Base-by-base conservation (phyloP, 2,329 filamentous ascomycete species). In the Cucurbitaria berberidis region DNA sequence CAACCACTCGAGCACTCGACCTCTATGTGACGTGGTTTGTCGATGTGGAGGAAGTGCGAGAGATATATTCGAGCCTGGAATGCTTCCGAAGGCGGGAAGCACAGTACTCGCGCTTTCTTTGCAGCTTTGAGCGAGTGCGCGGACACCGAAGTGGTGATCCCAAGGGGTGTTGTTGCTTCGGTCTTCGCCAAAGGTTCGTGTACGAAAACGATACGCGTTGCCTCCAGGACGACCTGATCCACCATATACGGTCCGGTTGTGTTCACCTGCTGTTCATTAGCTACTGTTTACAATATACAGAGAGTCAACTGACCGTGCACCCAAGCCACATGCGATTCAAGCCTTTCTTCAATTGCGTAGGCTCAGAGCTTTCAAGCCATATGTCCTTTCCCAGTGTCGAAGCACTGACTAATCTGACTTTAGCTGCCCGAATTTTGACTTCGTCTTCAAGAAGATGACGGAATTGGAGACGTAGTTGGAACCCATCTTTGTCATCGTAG, bases 1-100 rank as follows among this genome's bases (percentile, higher is more conserved):
- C 88, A 89, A 1, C 92, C 93, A 10, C 87, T 86, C 10, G 79
- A 78, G 11, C 96, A 76, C 45, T 86, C 81, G 18, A 99, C 78
- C 53, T 96, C 90, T 0, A 98, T 79, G 0, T 85, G 87, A 51
- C 90, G 90, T 64, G 88, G 87, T 61, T 87, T 87, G 69, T 96
- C 90, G 5, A 99, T 84, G 57, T 93, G 87, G 21, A 96, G 88
- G 39, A 87, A 80, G 56, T 84, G 88, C 0, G 89, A 86, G 0
- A 89, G 81, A 36, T 79, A 81, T 7, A 96, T 77, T 43, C 82
- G 83, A 2, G 89, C 84, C 54, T 91, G 84, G 3, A 97, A 84
- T 0, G 89, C 84, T 40, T 86, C 81, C 1, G 82, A 74, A 15
- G 86, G 84, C 27, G 92, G 89, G 69, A 90, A 96, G 24, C 93